phyloP scores from a whole-genome alignment of 1,284 basidiomycete species.

The Athelia sp. region DNA sequence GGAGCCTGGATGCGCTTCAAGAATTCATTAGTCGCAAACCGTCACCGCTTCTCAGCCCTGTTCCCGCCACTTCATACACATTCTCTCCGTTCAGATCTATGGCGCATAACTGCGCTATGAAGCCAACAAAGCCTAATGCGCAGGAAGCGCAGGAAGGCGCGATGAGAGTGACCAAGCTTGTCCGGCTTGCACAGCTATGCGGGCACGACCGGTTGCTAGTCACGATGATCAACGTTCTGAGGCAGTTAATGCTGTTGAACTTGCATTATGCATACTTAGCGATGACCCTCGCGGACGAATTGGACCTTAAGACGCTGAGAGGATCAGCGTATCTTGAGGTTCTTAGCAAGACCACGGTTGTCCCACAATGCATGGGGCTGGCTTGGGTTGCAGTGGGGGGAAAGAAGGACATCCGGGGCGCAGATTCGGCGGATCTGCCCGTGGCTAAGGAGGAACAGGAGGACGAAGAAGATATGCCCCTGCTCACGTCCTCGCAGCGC shows the following conservation, averaged over 20 bases:
- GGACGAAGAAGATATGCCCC: constrained; percentile 33
- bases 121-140: constrained; percentile 6
- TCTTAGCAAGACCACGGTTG: constrained; percentile 53
- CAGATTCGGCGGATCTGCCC: constrained; percentile 4
- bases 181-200: constrained; percentile 62
- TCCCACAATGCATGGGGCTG: constrained; percentile 21
- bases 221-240: constrained; percentile 52
- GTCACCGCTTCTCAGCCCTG: constrained; percentile 42
- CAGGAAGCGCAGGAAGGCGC: constrained; percentile 27
- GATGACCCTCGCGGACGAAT: constrained; percentile 64
- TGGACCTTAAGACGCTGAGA: constrained; percentile 47
- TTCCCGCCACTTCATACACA: constrained; percentile 27
- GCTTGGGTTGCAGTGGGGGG: not conserved
- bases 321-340: constrained; percentile 67
- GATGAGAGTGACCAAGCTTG: constrained; percentile 48
- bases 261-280: constrained; percentile 62
- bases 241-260: constrained; percentile 50
- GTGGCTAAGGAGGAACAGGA: constrained; percentile 18
- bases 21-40: constrained; percentile 55
- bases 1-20: constrained; percentile 62
- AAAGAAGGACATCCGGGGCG: not conserved
- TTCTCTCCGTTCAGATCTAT: constrained; percentile 19
- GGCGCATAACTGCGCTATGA: constrained; percentile 3
- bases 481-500: constrained; percentile 48
- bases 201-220: constrained; percentile 49